A percentile compares a stretch with the other conserved stretches of the same genome.
Evolutionary conservation across 768 basidiomycete genomes (phyloP).

Genomic region (Termitomyces sp.): DNA sequence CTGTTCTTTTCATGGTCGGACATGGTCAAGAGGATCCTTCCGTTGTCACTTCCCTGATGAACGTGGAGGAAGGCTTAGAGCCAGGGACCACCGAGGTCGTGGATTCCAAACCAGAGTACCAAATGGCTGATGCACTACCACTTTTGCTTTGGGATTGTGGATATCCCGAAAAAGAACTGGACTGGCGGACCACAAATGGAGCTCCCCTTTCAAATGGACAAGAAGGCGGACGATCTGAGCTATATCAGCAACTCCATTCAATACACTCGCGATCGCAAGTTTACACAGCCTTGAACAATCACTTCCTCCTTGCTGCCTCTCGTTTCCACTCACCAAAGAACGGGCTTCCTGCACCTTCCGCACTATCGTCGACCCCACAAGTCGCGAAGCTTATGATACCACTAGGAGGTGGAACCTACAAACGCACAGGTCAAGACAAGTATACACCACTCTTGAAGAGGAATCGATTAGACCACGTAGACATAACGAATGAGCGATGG

Average conservation of each 20-base stretch:
- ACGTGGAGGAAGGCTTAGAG: slow-evolving; percentile 49
- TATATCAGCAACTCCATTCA: slow-evolving; percentile 49
- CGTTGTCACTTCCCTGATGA: slow-evolving; percentile 68
- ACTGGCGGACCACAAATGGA: slow-evolving; percentile 53
- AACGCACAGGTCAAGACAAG: slow-evolving; percentile 39
- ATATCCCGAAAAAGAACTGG: slow-evolving; percentile 58
- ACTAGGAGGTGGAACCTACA: slow-evolving; percentile 66
- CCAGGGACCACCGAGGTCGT: slow-evolving; percentile 41
- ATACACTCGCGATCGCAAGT: slow-evolving; percentile 58
- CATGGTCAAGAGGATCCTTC: slow-evolving; percentile 68
- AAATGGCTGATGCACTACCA: slow-evolving; percentile 90
- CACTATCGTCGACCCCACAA: not conserved
- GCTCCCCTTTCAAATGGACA: slow-evolving; percentile 11
- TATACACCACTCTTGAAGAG: slow-evolving; percentile 67
- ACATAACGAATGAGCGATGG: slow-evolving; percentile 78
- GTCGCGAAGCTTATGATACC: slow-evolving; percentile 39
- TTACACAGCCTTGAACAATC: slow-evolving; percentile 53
- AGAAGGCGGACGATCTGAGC: slow-evolving; percentile 23
- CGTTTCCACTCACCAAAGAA: slow-evolving; percentile 35
- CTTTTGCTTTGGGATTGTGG: slow-evolving; percentile 89
- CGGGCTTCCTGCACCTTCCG: slow-evolving; percentile 25
- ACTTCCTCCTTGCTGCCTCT: slow-evolving; percentile 57
- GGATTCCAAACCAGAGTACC: slow-evolving; percentile 78
- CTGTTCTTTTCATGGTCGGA: slow-evolving; percentile 84
- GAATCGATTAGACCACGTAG: slow-evolving; percentile 63